Evolutionary conservation across 306 rosid species (phyloP), one percentile per base, ranked within the genome.

Genomic region (Vigna mungo): DNA sequence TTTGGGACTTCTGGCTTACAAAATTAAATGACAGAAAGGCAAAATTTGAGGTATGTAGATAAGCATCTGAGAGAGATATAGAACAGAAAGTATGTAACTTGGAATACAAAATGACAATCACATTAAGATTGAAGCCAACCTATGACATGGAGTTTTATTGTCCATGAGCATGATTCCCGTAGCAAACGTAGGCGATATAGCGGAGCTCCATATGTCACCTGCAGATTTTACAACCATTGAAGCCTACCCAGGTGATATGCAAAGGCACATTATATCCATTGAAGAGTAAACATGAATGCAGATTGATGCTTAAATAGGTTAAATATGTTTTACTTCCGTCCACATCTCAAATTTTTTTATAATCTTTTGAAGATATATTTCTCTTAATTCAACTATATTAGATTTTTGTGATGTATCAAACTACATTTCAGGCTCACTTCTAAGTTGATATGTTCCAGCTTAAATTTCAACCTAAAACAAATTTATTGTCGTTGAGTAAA

Each of bases 201-300:
- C 47, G 98, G 96, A 80, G 94, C 94, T 70, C 98, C 98, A 65
- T 93, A 93, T 20, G 98, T 93, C 46, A 93, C 81, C 98, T 93
- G 86, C 74, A 74, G 80, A 18, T 17, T 73, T 82, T 25, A 53
- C 80, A 79, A 71, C 74, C 59, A 79, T 25, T 79, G 77, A 82
- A 75, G 67, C 43, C 23, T 39, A 37, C 44, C 43, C 17, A 79
- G 44, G 41, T 15, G 17, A 78, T 73, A 73, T 7, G 44, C 78
- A 75, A 82, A 56, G 51, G 65, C 41, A 47, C 0, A 13, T 44
- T 58, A 54, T 70, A 49, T 55, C 52, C 23, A 51, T 59, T 60
- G 46, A 52, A 63, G 74, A 61, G 77, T 53, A 78, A 37, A 64
- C 27, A 27, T 58, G 53, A 68, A 81, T 21, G 72, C 30, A 37